Evolutionary conservation across 2,329 filamentous ascomycete genomes (phyloP), one percentile per base, ranked within the genome.

Genomic region (Fusarium hostae): DNA sequence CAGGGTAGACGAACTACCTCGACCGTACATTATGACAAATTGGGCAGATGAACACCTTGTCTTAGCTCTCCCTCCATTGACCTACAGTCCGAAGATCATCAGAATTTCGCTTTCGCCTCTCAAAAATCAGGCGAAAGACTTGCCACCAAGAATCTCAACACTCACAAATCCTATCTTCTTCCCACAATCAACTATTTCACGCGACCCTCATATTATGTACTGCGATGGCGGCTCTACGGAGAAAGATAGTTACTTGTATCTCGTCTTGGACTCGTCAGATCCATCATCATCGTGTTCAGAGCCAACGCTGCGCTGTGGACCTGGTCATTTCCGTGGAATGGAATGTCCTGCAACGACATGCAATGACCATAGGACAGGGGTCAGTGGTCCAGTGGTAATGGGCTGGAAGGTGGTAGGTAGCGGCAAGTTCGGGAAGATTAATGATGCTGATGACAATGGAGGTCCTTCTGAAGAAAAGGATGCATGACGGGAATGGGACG

Each of bases 371-470:
- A 41, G 3, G 20, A n/a, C 13, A 9, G 20, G 20, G 0, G 7
- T 30, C 32, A 54, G 9, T 2, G 10, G 22, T 22, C 50, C 34
- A 30, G 50, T 40, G 20, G 50, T 40, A 9, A 54, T 40, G 20
- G 24, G 34, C 9, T 54, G 50, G 34, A 54, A 37, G n/a, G 0
- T 54, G 16, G 5, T 4, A n/a, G 34, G 34, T 5, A 6, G 13
- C 0, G 35, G 35, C 3, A 54, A 40, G 35, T 2, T 1, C 2
- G 9, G 20, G 3, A 54, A 30, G 15, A 6, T 3, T 28, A 18
- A 4, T 0, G 10, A 13, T 2, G 10, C 4, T 12, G 24, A 39
- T 12, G 13, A 10, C 3, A 2, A 22, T 11, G 20, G 24, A 4
- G 20, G 1, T 5, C 2, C 1, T 2, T 13, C 20, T 5, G 24